Conservation (phyloP, 2,329 filamentous ascomycete genomes). For the Xylariaceae sp. region DNA sequence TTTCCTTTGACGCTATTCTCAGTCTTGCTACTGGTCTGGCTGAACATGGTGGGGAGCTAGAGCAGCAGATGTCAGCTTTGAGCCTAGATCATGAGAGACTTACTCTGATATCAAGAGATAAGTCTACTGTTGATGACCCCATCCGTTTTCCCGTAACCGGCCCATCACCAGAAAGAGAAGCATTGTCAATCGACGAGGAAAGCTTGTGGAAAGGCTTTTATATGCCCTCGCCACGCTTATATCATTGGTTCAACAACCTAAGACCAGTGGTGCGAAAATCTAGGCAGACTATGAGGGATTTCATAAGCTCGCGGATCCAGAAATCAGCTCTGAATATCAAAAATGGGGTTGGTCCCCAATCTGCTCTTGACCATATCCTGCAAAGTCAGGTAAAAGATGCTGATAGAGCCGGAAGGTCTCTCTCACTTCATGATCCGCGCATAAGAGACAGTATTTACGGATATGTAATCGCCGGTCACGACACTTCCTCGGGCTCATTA, state of each 20-base stretch:
- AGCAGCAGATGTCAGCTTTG: background rate
- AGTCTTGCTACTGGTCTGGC: background rate
- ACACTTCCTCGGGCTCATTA: slow-evolving; percentile 4
- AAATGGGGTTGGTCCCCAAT: background rate
- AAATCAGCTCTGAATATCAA: background rate
- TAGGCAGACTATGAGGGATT: background rate
- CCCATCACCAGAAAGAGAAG: background rate
- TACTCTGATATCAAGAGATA: too few relatives aligned
- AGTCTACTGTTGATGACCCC: background rate
- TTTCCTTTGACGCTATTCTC: slow-evolving; percentile 7
- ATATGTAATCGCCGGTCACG: slow-evolving; percentile 6
- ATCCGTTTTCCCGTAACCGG: background rate
- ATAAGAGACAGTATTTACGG: slow-evolving; percentile 1
- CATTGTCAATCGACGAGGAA: background rate
- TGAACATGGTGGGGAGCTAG: background rate
- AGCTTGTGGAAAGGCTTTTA: background rate
- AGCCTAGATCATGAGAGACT: too few relatives aligned
- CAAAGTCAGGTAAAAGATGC: background rate
- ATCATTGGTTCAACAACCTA: background rate
- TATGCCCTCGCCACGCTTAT: slow-evolving; percentile 4
- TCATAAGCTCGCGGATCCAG: background rate
- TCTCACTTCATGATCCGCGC: background rate
- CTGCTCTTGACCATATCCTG: slow-evolving; percentile 3
- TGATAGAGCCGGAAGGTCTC: too few relatives aligned
- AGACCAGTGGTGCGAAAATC: slow-evolving; percentile 3